These are phyloP conservation scores for Pythium aristosporum DNA, from an alignment of 352 stramenopile genomes.

Conservation along the genomic window DNA sequence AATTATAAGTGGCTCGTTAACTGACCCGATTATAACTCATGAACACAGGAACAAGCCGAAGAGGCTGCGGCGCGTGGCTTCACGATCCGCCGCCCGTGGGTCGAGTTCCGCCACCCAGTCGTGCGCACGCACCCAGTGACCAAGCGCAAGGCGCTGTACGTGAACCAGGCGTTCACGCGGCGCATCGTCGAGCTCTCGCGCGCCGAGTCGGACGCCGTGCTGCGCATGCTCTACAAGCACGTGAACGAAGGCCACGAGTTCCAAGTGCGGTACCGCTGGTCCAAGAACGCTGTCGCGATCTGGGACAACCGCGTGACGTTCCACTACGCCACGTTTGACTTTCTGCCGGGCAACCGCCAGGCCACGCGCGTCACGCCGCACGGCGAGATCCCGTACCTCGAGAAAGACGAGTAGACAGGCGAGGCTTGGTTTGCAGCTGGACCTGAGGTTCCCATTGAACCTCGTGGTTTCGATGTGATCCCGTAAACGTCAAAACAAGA, in stretches of 20 bases:
- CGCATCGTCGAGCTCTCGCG: slow-evolving; percentile 38
- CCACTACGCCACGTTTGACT: slow-evolving; percentile 41
- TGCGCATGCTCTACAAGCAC: slow-evolving; percentile 28
- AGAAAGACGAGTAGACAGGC: slow-evolving; percentile 1
- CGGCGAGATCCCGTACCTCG: slow-evolving; percentile 29
- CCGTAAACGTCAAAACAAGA: no score
- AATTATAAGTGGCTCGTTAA: slow-evolving; percentile 23
- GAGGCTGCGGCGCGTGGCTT: slow-evolving; percentile 25
- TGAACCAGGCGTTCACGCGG: slow-evolving; percentile 41
- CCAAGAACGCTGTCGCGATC: slow-evolving; percentile 31
- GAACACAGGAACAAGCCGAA: slow-evolving; percentile 32
- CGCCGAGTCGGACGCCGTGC: slow-evolving; percentile 33
- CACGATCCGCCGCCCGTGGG: slow-evolving; percentile 32
- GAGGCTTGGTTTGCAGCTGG: no score
- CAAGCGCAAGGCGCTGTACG: slow-evolving; percentile 36
- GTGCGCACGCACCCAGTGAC: slow-evolving; percentile 42
- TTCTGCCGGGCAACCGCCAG: slow-evolving; percentile 36
- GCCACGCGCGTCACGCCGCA: slow-evolving; percentile 34
- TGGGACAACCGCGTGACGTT: slow-evolving; percentile 38
- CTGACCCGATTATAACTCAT: background rate
- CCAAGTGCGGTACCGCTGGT: slow-evolving; percentile 36
- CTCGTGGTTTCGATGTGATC: no score
- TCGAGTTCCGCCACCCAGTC: slow-evolving; percentile 43
- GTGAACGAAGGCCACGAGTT: slow-evolving; percentile 34
- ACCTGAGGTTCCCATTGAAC: no score